phyloP scores from a whole-genome alignment of 495 filamentous ascomycete genomes.

The Penicillium pancosmium region DNA sequence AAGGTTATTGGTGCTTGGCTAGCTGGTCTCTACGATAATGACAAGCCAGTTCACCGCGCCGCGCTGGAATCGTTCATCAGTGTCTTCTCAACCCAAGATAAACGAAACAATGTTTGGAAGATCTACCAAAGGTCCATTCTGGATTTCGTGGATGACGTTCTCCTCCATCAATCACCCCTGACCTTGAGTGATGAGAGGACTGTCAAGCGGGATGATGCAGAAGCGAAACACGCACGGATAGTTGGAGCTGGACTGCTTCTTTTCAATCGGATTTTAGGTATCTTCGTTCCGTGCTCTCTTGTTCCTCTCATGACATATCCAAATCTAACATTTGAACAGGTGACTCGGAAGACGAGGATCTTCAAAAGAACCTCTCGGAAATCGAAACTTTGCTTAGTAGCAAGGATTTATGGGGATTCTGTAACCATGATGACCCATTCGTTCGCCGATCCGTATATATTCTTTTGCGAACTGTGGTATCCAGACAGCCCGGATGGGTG shows the following conservation, averaged over 20 bases:
- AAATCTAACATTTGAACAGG: slow-evolving; percentile 27
- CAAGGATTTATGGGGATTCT: slow-evolving; percentile 76
- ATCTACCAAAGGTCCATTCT: slow-evolving; percentile 74
- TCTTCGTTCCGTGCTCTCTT: background rate
- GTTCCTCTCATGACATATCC: background rate
- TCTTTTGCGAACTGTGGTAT: slow-evolving; percentile 63
- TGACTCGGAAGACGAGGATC: slow-evolving; percentile 49
- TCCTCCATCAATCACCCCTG: slow-evolving; percentile 71
- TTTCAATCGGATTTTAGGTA: slow-evolving; percentile 52
- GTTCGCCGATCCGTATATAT: slow-evolving; percentile 72
- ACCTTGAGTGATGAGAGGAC: slow-evolving; percentile 89
- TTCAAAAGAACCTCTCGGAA: slow-evolving; percentile 48
- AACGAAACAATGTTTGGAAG: slow-evolving; percentile 72
- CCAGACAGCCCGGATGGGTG: slow-evolving; percentile 60
- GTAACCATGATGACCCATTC: slow-evolving; percentile 63
- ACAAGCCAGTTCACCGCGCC: slow-evolving; percentile 69
- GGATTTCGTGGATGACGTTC: slow-evolving; percentile 76
- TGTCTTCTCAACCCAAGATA: slow-evolving; percentile 79
- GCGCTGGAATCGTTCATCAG: slow-evolving; percentile 72
- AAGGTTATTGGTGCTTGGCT: slow-evolving; percentile 84
- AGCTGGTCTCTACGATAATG: slow-evolving; percentile 82
- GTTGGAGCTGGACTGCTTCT: slow-evolving; percentile 59
- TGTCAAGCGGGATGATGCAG: slow-evolving; percentile 78
- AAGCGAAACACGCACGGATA: slow-evolving; percentile 81
- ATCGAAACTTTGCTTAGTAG: slow-evolving; percentile 64